A percentile compares a stretch with the other conserved stretches of the same genome.
Evolutionary conservation across 257 asterid species (phyloP).

Genomic region (Solanum dulcamara): DNA sequence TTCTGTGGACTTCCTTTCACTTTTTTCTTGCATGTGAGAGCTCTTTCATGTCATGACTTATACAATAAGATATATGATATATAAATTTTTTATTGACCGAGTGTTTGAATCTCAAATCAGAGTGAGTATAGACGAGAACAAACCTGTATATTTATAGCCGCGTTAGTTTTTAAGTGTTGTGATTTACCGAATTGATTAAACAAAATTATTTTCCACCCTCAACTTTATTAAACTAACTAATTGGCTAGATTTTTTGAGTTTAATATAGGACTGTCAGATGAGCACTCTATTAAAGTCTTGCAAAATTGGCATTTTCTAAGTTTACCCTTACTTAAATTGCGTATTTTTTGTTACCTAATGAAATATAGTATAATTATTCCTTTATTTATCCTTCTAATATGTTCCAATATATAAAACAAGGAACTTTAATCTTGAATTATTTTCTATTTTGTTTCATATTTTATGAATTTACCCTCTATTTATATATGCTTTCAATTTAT

Average conservation of each 20-base stretch:
- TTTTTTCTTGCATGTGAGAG: background rate
- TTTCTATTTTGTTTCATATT: background rate
- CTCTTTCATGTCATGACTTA: background rate
- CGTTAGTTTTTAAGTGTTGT: background rate
- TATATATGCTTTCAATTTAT: background rate
- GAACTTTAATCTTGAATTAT: background rate
- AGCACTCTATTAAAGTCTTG: background rate
- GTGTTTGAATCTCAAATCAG: background rate
- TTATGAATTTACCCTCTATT: background rate
- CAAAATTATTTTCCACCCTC: background rate
- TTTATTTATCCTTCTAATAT: background rate
- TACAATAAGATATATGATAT: background rate
- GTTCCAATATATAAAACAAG: background rate
- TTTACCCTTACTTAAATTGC: background rate
- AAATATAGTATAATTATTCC: background rate
- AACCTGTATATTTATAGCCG: background rate
- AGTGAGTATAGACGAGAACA: background rate
- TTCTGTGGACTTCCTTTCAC: background rate
- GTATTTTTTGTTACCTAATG: background rate
- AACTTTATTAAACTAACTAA: background rate
- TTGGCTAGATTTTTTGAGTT: background rate
- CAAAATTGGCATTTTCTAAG: background rate
- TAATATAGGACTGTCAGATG: background rate
- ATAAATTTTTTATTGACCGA: background rate
- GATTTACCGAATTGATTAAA: background rate